A percentile compares a stretch with the other conserved stretches of the same genome.
These are phyloP conservation scores for Chionographis japonica DNA, from an alignment of 106 monocot genomes.

Conservation along the genomic window DNA sequence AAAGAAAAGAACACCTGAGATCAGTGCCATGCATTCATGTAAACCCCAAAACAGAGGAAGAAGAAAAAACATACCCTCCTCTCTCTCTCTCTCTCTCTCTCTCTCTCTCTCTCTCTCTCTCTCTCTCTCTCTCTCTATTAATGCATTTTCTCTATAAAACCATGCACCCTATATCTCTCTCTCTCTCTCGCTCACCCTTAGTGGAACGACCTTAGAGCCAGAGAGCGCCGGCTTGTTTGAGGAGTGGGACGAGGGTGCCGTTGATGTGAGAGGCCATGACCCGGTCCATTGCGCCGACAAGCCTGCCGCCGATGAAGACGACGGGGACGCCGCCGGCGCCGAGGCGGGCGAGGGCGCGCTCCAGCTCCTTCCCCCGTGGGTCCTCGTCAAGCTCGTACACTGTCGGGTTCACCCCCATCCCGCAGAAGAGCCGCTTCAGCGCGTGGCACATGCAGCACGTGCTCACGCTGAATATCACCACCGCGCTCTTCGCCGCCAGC, in stretches of 20 bases:
- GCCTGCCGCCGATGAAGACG: conserved; percentile 89
- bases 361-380: conserved; percentile 61
- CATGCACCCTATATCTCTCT: not conserved
- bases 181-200: not conserved
- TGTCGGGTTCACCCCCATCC: conserved; percentile 75
- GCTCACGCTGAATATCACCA: conserved; percentile 86
- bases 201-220: conserved; percentile 47
- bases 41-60: conserved; percentile 18
- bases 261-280: conserved; percentile 95
- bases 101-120: not conserved
- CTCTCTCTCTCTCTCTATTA: not conserved
- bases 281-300: conserved; percentile 74
- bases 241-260: conserved; percentile 78
- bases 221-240: conserved; percentile 90
- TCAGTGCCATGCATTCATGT: too few species aligned
- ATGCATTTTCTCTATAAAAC: too few species aligned
- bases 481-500: conserved; percentile 64
- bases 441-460: conserved; percentile 97
- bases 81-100: not conserved
- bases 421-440: conserved; percentile 78
- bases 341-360: conserved; percentile 58
- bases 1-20: too few species aligned
- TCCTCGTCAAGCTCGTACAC: conserved; percentile 86
- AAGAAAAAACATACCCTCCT: conserved; percentile 13
- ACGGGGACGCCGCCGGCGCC: conserved; percentile 27